Evolutionary conservation across 345 rosid genomes (phyloP).

Genomic region (Populus nigra): DNA sequence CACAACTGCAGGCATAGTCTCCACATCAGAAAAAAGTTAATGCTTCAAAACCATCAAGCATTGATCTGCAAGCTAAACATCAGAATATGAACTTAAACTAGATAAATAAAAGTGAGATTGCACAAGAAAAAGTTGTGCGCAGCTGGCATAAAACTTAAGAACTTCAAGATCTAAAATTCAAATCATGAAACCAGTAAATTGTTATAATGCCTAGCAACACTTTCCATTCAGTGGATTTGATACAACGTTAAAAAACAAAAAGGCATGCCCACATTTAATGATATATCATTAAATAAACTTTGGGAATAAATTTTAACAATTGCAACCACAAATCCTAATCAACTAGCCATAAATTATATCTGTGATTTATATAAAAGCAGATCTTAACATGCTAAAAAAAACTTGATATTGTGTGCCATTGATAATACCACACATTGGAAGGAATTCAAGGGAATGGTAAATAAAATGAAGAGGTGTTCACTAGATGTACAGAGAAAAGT

Average conservation of each 20-base stretch:
- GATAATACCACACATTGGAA: neutral
- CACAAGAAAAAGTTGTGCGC: neutral
- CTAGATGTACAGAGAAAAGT: too few species aligned
- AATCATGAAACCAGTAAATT: neutral
- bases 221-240: neutral
- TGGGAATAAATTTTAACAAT: too few species aligned
- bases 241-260: too few species aligned
- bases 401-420: neutral
- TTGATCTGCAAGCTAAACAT: neutral
- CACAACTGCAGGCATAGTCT: conserved; percentile 44
- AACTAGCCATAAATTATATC: neutral
- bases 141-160: neutral
- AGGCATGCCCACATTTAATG: neutral
- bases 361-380: neutral
- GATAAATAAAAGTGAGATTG: neutral
- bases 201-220: neutral
- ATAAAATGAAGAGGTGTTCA: neutral
- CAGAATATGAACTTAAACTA: neutral
- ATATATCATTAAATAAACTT: neutral
- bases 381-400: neutral
- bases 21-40: neutral
- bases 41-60: neutral
- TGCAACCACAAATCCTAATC: neutral
- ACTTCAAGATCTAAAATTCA: neutral
- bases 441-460: neutral